These are phyloP conservation scores for Sphaerostilbella broomeana DNA, from an alignment of 2,329 filamentous ascomycete genomes.

Conservation along the genomic window DNA sequence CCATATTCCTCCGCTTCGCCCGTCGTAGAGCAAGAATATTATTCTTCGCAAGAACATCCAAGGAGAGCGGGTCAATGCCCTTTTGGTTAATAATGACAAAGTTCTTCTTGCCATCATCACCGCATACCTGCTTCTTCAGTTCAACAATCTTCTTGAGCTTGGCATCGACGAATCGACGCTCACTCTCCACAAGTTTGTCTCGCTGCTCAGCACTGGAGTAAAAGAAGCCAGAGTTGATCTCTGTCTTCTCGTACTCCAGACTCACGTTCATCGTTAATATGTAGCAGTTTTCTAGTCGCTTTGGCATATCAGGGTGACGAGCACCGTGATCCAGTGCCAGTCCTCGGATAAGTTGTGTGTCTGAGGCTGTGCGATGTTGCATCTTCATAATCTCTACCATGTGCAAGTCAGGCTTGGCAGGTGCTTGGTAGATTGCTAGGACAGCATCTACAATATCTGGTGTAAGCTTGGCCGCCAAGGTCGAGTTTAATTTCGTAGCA, in stretches of 20 bases:
- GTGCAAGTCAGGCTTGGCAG: slow-evolving; percentile 90
- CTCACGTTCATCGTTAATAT: slow-evolving; percentile 95
- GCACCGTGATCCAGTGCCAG: slow-evolving; percentile 92
- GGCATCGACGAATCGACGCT: slow-evolving; percentile 89
- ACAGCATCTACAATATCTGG: slow-evolving; percentile 96
- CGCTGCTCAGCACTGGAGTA: slow-evolving; percentile 95
- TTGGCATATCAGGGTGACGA: slow-evolving; percentile 96
- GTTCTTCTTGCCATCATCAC: slow-evolving; percentile 83
- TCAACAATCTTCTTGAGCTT: slow-evolving; percentile 98
- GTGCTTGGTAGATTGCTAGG: slow-evolving; percentile 83
- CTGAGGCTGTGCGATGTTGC: slow-evolving; percentile 93
- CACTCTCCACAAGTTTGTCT: slow-evolving; percentile 96
- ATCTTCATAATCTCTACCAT: slow-evolving; percentile 99
- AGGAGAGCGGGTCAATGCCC: slow-evolving; percentile 91
- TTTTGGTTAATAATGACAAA: slow-evolving; percentile 99
- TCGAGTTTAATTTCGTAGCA: slow-evolving; percentile 87
- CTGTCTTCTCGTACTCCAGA: slow-evolving; percentile 96
- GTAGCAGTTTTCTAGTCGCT: slow-evolving; percentile 88
- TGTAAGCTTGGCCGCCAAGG: slow-evolving; percentile 83
- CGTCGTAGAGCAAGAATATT: slow-evolving; percentile 89
- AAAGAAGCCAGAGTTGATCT: slow-evolving; percentile 99
- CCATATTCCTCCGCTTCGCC: slow-evolving; percentile 98
- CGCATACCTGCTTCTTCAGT: slow-evolving; percentile 95
- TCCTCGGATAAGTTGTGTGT: slow-evolving; percentile 92
- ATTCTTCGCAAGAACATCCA: slow-evolving; percentile 96